Evolutionary conservation across 2,329 filamentous ascomycete species (phyloP), one percentile per base, ranked within the genome.

Genomic region (Penicillium sp.): DNA sequence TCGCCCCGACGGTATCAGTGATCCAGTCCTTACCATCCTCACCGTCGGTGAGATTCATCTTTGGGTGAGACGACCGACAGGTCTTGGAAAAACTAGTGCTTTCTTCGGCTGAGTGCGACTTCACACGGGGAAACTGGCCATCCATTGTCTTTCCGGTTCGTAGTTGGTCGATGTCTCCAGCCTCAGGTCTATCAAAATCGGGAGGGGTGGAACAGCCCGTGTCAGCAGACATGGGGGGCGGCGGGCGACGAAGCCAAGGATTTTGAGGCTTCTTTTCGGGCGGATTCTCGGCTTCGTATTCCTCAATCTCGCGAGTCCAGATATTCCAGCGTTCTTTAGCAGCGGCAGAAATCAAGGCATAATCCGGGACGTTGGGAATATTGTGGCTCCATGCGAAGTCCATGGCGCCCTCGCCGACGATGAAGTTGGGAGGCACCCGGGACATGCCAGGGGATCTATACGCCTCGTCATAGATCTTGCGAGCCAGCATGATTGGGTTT

Each of bases 1-100:
- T 95, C 23, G 90, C 93, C 36, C 94, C 93, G 49, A 98, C 89
- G 10, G 93, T 98, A 72, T 98, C 93, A 2, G 86, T 94, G 58
- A 98, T 77, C 60, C 86, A 78, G 51, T 88, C 82, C 18, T 59
- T 46, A 9, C 26, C 29, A n/a, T 46, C 29, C 10, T 11, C 7
- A 4, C 20, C 36, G 10, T 44, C 26, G n/a, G 26, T 32, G 16
- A 24, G 13, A 16, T 31, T 31, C 2, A 26, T 39, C 9, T 26
- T 23, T 18, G 22, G 4, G 9, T 28, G 8, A 9, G 7, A 14
- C 8, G 28, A 34, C 26, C 14, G 27, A 22, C 18, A 36, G 13
- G 28, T 6, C 6, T n/a, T 22, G 11, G n/a, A 23, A n/a, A 5
- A 9, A 3, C 9, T n/a, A 10, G 27, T 10, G n/a, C 7, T 28